Evolutionary conservation across 1,284 basidiomycete genomes (phyloP).

Genomic region (Cutaneotrichosporon mucoides): DNA sequence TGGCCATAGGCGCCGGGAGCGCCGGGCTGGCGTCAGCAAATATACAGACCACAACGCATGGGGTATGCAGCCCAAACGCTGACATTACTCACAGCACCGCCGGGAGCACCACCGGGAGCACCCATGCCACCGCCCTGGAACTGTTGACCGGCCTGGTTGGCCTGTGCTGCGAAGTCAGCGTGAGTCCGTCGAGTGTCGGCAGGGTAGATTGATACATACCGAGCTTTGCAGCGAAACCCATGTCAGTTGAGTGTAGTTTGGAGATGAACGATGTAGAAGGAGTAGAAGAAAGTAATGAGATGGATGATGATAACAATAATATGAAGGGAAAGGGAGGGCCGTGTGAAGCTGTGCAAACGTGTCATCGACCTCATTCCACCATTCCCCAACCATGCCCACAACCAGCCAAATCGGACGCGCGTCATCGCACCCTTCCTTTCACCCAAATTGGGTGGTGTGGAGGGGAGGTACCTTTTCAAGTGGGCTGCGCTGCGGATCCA

Average conservation of each 20-base stretch:
- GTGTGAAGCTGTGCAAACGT: not conserved
- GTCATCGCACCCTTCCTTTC: too few relatives aligned
- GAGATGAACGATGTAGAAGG: not conserved
- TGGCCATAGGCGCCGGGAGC: conserved; percentile 10
- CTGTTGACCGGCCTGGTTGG: conserved; percentile 1
- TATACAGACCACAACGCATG: too few relatives aligned
- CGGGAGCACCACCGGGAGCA: not conserved
- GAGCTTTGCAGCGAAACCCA: conserved; percentile 2
- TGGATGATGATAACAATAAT: not conserved
- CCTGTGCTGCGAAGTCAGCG: not conserved
- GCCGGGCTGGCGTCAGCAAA: not conserved
- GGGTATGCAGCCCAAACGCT: too few relatives aligned
- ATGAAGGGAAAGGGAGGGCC: too few relatives aligned
- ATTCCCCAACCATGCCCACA: too few relatives aligned
- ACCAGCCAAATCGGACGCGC: too few relatives aligned
- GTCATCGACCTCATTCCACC: too few relatives aligned
- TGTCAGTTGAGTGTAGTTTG: not conserved
- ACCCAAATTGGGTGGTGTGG: too few relatives aligned
- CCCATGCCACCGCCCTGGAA: conserved; percentile 1
- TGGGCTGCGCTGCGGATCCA: too few relatives aligned
- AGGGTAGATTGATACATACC: not conserved
- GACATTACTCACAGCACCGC: not conserved
- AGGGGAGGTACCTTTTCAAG: too few relatives aligned
- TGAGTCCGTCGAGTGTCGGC: too few relatives aligned
- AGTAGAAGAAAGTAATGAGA: not conserved